Conservation (phyloP, 371 early-diverging fungal genomes). For the Lichtheimia ornata region DNA sequence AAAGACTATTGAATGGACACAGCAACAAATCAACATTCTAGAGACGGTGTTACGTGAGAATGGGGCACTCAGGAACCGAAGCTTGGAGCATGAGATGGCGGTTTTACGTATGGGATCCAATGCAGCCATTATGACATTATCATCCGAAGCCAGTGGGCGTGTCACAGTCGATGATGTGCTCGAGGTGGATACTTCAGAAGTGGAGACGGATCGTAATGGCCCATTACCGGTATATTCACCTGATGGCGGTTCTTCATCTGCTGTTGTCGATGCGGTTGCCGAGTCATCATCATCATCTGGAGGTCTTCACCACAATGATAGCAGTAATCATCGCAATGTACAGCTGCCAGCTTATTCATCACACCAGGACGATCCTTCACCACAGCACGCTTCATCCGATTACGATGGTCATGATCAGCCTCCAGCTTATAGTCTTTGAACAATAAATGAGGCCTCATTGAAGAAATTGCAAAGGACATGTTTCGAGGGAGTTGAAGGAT, state of each 20-base stretch:
- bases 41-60: slow-evolving; percentile 35
- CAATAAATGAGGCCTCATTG: too few relatives aligned
- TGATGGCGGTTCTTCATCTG: neutral
- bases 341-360: slow-evolving; percentile 27
- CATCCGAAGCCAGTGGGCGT: slow-evolving; percentile 37
- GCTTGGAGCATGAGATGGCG: slow-evolving; percentile 37
- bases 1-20: slow-evolving; percentile 46
- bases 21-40: slow-evolving; percentile 37
- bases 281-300: neutral
- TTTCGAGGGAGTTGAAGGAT: too few relatives aligned
- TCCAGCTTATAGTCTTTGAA: slow-evolving; percentile 18
- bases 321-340: neutral
- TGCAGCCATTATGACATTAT: slow-evolving; percentile 42
- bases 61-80: slow-evolving; percentile 30
- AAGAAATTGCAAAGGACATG: too few relatives aligned
- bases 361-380: slow-evolving; percentile 2
- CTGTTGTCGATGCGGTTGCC: slow-evolving; percentile 4
- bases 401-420: slow-evolving; percentile 21
- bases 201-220: slow-evolving; percentile 22
- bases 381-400: slow-evolving; percentile 5
- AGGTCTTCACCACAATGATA: slow-evolving; percentile 2
- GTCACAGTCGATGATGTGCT: slow-evolving; percentile 51
- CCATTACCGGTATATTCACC: slow-evolving; percentile 37
- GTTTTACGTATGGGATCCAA: slow-evolving; percentile 44
- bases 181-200: slow-evolving; percentile 28